phyloP scores from a whole-genome alignment of 345 rosid species.

The Odontarrhena argentea region DNA sequence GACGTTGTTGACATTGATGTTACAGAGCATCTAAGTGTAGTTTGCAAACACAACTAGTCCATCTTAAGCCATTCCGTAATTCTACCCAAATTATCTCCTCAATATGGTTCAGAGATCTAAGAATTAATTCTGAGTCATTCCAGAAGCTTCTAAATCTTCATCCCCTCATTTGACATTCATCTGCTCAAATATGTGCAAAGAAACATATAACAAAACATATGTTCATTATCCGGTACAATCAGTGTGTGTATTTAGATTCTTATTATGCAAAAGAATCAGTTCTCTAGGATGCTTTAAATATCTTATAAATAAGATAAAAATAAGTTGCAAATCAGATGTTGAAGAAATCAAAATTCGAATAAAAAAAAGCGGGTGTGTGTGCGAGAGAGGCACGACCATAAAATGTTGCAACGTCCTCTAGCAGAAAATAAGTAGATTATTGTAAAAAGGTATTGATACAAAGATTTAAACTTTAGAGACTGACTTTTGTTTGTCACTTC shows the following conservation, averaged over 20 bases:
- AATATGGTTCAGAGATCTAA: not conserved
- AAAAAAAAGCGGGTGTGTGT: slow-evolving; percentile 22
- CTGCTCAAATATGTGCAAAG: too few species aligned
- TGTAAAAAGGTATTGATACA: not conserved
- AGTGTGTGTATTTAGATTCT: slow-evolving; percentile 4
- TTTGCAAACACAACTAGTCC: slow-evolving; percentile 10
- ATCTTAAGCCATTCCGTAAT: not conserved
- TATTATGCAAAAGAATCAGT: not conserved
- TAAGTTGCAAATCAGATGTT: slow-evolving; percentile 14
- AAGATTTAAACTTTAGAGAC: slow-evolving; percentile 25
- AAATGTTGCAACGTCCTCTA: slow-evolving; percentile 35
- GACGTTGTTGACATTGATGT: slow-evolving; percentile 5
- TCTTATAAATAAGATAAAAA: not conserved
- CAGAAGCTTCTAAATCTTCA: too few species aligned
- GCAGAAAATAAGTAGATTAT: not conserved
- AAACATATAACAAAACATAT: too few species aligned
- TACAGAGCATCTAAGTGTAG: slow-evolving; percentile 10
- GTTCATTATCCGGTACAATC: too few species aligned
- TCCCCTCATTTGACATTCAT: too few species aligned
- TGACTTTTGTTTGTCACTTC: slow-evolving; percentile 28
- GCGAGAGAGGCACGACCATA: slow-evolving; percentile 35
- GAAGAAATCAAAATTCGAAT: slow-evolving; percentile 37
- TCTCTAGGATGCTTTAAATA: not conserved
- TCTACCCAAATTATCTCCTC: not conserved
- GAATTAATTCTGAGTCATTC: too few species aligned